phyloP scores from a whole-genome alignment of 2,329 filamentous ascomycete genomes.

The Boeremia lycopersici region DNA sequence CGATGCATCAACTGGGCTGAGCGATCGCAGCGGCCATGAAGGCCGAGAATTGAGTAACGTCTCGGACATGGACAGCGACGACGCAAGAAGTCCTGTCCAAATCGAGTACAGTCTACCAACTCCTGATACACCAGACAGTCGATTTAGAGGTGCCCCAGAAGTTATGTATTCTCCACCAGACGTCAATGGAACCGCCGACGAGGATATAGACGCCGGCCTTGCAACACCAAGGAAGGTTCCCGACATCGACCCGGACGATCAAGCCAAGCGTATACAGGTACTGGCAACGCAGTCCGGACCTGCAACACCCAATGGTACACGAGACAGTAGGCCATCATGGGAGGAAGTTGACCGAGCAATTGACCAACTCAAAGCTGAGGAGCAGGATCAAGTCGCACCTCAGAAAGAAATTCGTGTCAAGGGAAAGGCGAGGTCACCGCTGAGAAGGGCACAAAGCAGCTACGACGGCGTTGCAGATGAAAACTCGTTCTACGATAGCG shows the following conservation, averaged over 20 bases:
- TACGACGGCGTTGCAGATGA: constrained; percentile 25
- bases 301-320: constrained; percentile 50
- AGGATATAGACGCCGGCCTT: constrained; percentile 12
- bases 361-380: constrained; percentile 39
- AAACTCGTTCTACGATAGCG: constrained; percentile 19
- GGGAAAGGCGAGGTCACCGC: constrained; percentile 35
- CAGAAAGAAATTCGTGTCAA: constrained; percentile 15
- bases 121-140: constrained; percentile 29
- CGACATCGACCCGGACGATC: constrained; percentile 26
- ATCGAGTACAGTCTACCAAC: constrained; percentile 45
- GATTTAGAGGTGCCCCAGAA: constrained; percentile 5
- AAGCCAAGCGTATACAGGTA: constrained; percentile 36
- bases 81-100: constrained; percentile 37
- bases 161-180: constrained; percentile 16
- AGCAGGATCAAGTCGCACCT: constrained; percentile 21
- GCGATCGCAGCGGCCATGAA: constrained; percentile 38
- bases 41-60: constrained; percentile 23
- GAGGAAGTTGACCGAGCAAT: constrained; percentile 46
- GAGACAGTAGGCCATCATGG: constrained; percentile 47
- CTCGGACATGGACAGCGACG: constrained; percentile 44
- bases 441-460: constrained; percentile 41
- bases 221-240: constrained; percentile 11
- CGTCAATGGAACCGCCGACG: constrained; percentile 21
- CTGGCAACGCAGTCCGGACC: constrained; percentile 52
- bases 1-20: constrained; percentile 39